Percentiles rank a stretch among this genome's conserved stretches.
Conservation (phyloP, 441 rosid genomes). For the Viola pubescens region DNA sequence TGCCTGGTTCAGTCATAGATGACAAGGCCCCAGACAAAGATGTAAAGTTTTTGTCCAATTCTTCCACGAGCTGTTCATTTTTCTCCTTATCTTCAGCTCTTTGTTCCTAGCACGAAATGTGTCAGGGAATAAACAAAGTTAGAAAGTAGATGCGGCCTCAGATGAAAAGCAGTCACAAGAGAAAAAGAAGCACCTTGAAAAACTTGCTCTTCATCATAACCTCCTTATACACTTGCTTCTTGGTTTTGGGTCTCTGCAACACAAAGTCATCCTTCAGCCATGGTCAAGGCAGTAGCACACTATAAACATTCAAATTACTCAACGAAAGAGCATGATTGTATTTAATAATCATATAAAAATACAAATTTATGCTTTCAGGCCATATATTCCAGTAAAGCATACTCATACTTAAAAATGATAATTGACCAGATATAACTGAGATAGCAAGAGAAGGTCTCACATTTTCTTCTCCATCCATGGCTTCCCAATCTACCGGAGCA, state of each 20-base stretch:
- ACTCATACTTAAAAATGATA: not conserved
- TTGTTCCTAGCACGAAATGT: conserved; percentile 49
- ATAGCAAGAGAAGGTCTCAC: conserved; percentile 30
- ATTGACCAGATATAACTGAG: not conserved
- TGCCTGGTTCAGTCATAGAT: conserved; percentile 59
- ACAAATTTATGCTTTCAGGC: not conserved
- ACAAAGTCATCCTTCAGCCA: conserved; percentile 3
- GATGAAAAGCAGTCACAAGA: conserved; percentile 7
- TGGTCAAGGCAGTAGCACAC: not conserved
- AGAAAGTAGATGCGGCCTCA: conserved; percentile 5
- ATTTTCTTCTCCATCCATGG: conserved; percentile 45
- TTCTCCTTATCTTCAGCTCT: conserved; percentile 81
- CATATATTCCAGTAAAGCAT: not conserved
- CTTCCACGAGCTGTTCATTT: conserved; percentile 67
- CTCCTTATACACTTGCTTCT: conserved; percentile 89
- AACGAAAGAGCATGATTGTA: too few relatives aligned
- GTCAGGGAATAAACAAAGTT: conserved; percentile 6
- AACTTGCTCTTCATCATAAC: conserved; percentile 87
- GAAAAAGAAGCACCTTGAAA: conserved; percentile 56
- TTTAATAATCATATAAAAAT: too few relatives aligned
- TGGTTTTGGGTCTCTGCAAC: conserved; percentile 69
- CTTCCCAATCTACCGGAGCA: too few relatives aligned
- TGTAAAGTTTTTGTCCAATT: conserved; percentile 58
- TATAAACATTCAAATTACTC: too few relatives aligned
- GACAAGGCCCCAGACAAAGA: conserved; percentile 51